Conservation (phyloP, 768 basidiomycete species). For the Russula griseocarnosa region DNA sequence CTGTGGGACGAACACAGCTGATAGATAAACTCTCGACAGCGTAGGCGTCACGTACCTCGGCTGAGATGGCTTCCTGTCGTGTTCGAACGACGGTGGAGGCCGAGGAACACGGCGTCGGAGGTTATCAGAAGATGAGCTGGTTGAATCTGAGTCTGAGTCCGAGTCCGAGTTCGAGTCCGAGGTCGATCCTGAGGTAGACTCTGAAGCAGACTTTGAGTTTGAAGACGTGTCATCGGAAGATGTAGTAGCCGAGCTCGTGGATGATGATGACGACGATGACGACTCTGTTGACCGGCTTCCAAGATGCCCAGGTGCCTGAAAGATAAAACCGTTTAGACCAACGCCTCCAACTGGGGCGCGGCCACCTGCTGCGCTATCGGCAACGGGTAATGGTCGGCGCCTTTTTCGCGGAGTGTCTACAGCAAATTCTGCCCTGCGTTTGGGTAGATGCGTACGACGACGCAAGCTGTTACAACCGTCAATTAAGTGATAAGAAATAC, state of each 20-base stretch:
- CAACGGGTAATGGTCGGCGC: not conserved
- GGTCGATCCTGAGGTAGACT: slow-evolving; percentile 30
- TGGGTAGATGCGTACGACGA: slow-evolving; percentile 14
- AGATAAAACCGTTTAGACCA: not conserved
- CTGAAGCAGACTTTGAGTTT: slow-evolving; percentile 33
- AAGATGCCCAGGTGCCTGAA: not conserved
- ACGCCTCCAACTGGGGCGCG: not conserved
- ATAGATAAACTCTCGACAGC: not conserved
- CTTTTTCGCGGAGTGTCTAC: slow-evolving; percentile 15
- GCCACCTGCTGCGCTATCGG: not conserved
- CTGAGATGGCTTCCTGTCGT: not conserved
- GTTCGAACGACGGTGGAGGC: slow-evolving; percentile 1
- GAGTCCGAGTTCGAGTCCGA: slow-evolving; percentile 23
- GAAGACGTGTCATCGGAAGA: slow-evolving; percentile 29
- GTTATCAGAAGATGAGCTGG: slow-evolving; percentile 28
- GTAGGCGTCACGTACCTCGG: slow-evolving; percentile 8
- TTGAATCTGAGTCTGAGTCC: slow-evolving; percentile 30
- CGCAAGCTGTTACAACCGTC: slow-evolving; percentile 7
- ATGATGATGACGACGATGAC: slow-evolving; percentile 10
- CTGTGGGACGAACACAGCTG: slow-evolving; percentile 13
- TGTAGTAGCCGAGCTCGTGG: slow-evolving; percentile 11
- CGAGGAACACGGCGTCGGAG: not conserved
- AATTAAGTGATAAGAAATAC: not conserved
- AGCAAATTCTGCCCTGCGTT: slow-evolving; percentile 10
- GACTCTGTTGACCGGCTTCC: not conserved